These are phyloP conservation scores for Clohesyomyces aquaticus DNA, from an alignment of 495 filamentous ascomycete species.

Conservation along the genomic window DNA sequence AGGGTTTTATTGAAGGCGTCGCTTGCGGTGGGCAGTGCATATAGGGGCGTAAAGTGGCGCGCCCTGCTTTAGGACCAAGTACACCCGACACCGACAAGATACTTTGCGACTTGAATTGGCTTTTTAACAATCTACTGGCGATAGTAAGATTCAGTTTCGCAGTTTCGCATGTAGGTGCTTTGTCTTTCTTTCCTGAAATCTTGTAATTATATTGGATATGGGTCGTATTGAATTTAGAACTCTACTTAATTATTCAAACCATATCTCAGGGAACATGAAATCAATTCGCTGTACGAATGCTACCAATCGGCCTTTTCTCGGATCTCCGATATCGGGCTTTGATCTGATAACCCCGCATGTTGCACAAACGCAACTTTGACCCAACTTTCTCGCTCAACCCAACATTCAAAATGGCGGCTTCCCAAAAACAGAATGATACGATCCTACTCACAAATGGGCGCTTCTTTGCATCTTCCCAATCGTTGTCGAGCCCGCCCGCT, in stretches of 20 bases:
- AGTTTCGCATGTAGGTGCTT: too few relatives aligned
- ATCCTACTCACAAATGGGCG: constrained; percentile 26
- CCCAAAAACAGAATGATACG: neutral
- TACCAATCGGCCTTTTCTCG: constrained; percentile 3
- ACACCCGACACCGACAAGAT: too few relatives aligned
- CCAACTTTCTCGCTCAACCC: neutral
- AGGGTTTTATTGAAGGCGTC: too few relatives aligned
- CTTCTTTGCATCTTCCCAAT: constrained; percentile 39
- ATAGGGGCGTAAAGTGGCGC: too few relatives aligned
- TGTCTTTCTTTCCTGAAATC: neutral
- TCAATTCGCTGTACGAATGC: neutral
- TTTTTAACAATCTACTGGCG: too few relatives aligned
- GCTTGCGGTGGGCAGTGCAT: too few relatives aligned
- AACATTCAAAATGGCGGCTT: neutral
- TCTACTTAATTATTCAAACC: neutral
- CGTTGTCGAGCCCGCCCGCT: constrained; percentile 30
- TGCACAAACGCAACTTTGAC: neutral
- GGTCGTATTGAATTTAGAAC: neutral
- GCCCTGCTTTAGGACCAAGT: too few relatives aligned
- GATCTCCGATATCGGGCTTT: constrained; percentile 10
- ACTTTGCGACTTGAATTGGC: too few relatives aligned
- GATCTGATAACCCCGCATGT: constrained; percentile 19
- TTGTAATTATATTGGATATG: neutral
- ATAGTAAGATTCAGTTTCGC: too few relatives aligned
- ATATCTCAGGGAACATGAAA: neutral